Percentiles rank a stretch among this genome's conserved stretches.
Conservation (phyloP, 768 basidiomycete genomes). For the Flagelloscypha sp. region DNA sequence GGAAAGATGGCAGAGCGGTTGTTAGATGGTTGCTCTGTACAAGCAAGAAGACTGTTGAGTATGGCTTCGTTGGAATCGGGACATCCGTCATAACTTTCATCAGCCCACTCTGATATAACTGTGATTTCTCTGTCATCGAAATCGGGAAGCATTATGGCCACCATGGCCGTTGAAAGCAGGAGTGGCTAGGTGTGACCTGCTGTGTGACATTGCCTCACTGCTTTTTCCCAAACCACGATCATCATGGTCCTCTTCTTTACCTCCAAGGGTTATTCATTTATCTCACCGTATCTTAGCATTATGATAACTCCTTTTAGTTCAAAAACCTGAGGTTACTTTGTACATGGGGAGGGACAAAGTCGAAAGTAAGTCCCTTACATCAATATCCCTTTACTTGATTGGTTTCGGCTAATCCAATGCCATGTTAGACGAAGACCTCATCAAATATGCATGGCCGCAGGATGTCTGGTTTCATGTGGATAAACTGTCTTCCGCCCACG, state of each 20-base stretch:
- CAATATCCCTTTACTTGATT: too few species aligned
- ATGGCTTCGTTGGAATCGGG: too few species aligned
- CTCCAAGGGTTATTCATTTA: slow-evolving; percentile 29
- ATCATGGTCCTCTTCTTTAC: slow-evolving; percentile 62
- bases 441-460: slow-evolving; percentile 85
- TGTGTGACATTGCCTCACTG: too few species aligned
- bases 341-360: slow-evolving; percentile 99
- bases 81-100: too few species aligned
- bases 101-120: too few species aligned
- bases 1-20: too few species aligned
- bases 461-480: slow-evolving; percentile 97
- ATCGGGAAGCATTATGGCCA: too few species aligned
- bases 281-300: slow-evolving; percentile 3
- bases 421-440: slow-evolving; percentile 82
- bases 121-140: too few species aligned
- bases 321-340: slow-evolving; percentile 56
- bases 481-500: slow-evolving; percentile 93
- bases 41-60: too few species aligned
- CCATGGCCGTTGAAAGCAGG: too few species aligned
- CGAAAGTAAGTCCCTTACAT: slow-evolving; percentile 59
- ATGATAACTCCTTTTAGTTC: slow-evolving; percentile 28
- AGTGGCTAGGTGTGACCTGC: too few species aligned
- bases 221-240: background rate
- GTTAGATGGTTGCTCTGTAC: too few species aligned
- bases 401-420: slow-evolving; percentile 3